phyloP scores from a whole-genome alignment of 805 yeast species.

The Kazachstania martiniae region DNA sequence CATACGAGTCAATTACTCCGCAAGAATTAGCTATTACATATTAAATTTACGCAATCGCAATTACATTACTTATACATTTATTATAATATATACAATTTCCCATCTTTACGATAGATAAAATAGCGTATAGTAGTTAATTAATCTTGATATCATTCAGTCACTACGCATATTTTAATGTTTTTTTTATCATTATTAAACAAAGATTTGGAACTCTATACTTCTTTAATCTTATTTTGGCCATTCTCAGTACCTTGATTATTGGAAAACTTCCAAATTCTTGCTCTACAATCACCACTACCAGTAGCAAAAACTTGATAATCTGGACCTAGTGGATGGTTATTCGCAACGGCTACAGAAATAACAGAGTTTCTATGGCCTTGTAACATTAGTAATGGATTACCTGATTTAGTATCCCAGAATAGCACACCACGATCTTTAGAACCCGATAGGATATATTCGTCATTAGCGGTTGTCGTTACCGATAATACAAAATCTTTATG shows the following conservation, averaged over 20 bases:
- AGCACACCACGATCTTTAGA: constrained; percentile 96
- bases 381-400: constrained; percentile 87
- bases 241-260: constrained; percentile 5
- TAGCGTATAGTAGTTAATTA: too few species aligned
- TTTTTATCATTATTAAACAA: too few species aligned
- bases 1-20: too few species aligned
- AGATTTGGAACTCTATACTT: too few species aligned
- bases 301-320: constrained; percentile 82
- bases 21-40: too few species aligned
- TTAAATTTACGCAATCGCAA: too few species aligned
- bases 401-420: constrained; percentile 89
- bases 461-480: constrained; percentile 90
- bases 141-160: too few species aligned
- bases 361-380: constrained; percentile 97
- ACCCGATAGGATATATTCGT: constrained; percentile 83
- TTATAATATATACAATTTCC: too few species aligned
- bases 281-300: constrained; percentile 95
- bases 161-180: too few species aligned
- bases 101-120: too few species aligned
- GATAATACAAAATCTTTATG: constrained; percentile 93
- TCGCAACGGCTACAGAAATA: constrained; percentile 86
- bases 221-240: background rate
- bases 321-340: constrained; percentile 51
- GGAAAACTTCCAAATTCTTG: constrained; percentile 91
- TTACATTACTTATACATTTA: too few species aligned